Percentiles rank a stretch among this genome's conserved stretches.
Conservation (phyloP, 768 basidiomycete species). For the Lyophyllum shimeji region DNA sequence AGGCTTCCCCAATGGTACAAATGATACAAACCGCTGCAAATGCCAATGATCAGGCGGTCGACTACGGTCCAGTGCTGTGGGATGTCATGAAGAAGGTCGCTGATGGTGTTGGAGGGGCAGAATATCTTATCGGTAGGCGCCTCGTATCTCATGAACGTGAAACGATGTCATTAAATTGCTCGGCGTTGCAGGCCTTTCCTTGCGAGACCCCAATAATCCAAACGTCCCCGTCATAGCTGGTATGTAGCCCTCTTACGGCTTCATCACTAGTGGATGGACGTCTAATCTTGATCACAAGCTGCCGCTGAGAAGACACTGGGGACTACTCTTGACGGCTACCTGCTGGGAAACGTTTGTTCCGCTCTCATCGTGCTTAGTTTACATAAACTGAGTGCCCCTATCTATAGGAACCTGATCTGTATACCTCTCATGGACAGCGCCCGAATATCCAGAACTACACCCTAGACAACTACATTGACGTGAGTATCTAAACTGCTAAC, state of each 20-base stretch:
- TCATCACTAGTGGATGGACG: background rate
- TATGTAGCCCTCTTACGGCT: constrained; percentile 3
- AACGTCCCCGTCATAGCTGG: constrained; percentile 30
- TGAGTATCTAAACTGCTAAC: constrained; percentile 19
- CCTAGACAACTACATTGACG: constrained; percentile 42
- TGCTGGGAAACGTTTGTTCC: constrained; percentile 45
- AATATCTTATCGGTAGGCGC: constrained; percentile 31
- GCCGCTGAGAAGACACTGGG: constrained; percentile 37
- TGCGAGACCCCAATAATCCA: constrained; percentile 37
- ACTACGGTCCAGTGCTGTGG: constrained; percentile 48
- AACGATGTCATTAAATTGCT: background rate
- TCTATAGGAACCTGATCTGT: constrained; percentile 61
- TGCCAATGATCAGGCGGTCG: constrained; percentile 45
- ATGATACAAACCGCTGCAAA: constrained; percentile 33
- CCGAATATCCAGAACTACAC: constrained; percentile 47
- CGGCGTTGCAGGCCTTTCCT: constrained; percentile 35
- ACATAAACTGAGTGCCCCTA: background rate
- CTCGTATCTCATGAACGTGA: background rate
- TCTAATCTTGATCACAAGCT: constrained; percentile 15
- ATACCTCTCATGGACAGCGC: constrained; percentile 39
- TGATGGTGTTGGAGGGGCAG: constrained; percentile 25
- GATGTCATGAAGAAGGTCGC: constrained; percentile 42
- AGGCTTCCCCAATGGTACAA: constrained; percentile 41
- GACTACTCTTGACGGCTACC: constrained; percentile 39
- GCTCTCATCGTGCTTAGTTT: constrained; percentile 5